Evolutionary conservation across 805 yeast species (phyloP).

Genomic region (Starmerella floricola): DNA sequence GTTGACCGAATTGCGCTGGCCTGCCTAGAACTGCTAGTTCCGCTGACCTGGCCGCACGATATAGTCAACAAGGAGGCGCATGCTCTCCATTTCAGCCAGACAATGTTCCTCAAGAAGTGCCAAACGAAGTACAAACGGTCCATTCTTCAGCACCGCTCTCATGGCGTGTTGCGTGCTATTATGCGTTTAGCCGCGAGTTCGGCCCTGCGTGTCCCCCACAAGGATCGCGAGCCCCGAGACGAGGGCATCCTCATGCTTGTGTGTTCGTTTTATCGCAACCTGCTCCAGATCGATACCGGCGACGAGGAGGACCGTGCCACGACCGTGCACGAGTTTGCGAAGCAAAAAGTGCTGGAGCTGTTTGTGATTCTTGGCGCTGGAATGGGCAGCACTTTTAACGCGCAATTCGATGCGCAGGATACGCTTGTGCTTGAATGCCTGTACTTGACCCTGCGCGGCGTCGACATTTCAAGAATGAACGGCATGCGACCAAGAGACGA

Average conservation of each 20-base stretch:
- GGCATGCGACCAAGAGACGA: conserved; percentile 9
- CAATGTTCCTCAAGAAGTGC: conserved; percentile 48
- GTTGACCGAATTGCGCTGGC: conserved; percentile 56
- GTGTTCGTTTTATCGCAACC: conserved; percentile 60
- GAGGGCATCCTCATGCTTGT: conserved; percentile 60
- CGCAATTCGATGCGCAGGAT: conserved; percentile 55
- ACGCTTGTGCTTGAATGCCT: conserved; percentile 57
- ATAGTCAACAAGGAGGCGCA: conserved; percentile 43
- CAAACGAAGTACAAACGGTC: conserved; percentile 63
- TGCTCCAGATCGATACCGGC: conserved; percentile 67
- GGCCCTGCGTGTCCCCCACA: conserved; percentile 36
- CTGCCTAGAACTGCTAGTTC: conserved; percentile 66
- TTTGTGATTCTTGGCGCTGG: conserved; percentile 59
- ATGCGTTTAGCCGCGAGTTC: conserved; percentile 45
- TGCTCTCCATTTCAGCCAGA: conserved; percentile 44
- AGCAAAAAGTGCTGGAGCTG: conserved; percentile 61
- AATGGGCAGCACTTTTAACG: conserved; percentile 49
- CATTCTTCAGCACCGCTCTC: conserved; percentile 45
- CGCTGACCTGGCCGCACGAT: conserved; percentile 75
- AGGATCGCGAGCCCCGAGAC: conserved; percentile 57
- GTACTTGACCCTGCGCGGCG: conserved; percentile 48
- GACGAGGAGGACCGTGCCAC: conserved; percentile 59
- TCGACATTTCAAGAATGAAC: conserved; percentile 31
- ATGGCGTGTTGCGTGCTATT: conserved; percentile 55
- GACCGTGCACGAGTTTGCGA: conserved; percentile 44